These are phyloP conservation scores for Penicillium sp. DNA, from an alignment of 2,329 filamentous ascomycete species.

Conservation along the genomic window DNA sequence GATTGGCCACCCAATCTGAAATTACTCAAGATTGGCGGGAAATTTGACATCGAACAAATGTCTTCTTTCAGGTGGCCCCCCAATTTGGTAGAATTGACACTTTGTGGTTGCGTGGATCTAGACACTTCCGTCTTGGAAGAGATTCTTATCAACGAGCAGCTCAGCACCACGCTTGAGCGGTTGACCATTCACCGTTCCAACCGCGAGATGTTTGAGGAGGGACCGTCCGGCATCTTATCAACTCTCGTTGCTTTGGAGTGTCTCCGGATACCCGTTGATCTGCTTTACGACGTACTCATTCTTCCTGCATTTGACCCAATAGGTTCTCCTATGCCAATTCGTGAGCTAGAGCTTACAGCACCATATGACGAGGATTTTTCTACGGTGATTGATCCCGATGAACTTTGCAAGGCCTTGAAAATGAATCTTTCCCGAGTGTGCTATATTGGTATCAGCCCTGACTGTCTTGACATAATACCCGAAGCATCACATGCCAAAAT, in stretches of 20 bases:
- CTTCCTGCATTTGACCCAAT: neutral
- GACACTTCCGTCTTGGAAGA: neutral
- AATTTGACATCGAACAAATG: neutral
- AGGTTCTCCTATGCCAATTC: neutral
- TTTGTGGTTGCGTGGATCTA: neutral
- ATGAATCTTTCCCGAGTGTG: constrained; percentile 1
- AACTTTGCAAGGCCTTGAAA: neutral
- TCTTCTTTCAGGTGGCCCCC: constrained; percentile 10
- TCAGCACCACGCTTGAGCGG: neutral
- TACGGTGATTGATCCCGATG: neutral
- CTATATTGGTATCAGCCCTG: constrained; percentile 1
- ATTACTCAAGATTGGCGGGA: constrained; percentile 4
- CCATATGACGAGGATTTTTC: neutral
- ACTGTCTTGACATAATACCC: neutral
- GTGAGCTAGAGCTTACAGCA: neutral
- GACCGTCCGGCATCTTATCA: neutral
- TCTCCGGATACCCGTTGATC: constrained; percentile 4
- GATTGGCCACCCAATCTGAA: constrained; percentile 8
- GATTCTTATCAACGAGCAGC: constrained; percentile 4
- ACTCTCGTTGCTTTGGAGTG: neutral
- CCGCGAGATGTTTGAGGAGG: neutral
- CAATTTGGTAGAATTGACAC: neutral
- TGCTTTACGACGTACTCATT: neutral
- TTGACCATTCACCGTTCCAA: neutral
- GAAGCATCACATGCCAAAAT: neutral